A percentile compares a stretch with the other conserved stretches of the same genome.
phyloP scores from a whole-genome alignment of 2,329 filamentous ascomycete species.

The Aspergillus chevalieri region DNA sequence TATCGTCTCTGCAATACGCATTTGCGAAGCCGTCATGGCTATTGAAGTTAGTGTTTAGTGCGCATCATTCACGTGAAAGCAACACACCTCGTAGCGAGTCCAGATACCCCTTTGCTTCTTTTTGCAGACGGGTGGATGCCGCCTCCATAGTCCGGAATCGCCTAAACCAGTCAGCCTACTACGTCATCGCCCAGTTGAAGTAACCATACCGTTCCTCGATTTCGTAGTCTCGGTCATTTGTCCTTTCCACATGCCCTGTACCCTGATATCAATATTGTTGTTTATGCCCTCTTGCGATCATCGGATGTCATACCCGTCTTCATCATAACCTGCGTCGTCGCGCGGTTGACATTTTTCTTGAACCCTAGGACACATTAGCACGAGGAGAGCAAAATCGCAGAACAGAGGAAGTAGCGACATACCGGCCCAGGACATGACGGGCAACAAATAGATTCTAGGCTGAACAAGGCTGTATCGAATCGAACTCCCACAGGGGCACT shows the following conservation, averaged over 20 bases:
- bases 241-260: slow-evolving; percentile 90
- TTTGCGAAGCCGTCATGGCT: slow-evolving; percentile 99
- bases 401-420: slow-evolving; percentile 7
- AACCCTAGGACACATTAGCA: slow-evolving; percentile 51
- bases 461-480: slow-evolving; percentile 8
- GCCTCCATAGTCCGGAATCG: slow-evolving; percentile 97
- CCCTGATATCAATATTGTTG: slow-evolving; percentile 5
- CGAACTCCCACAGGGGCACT: not conserved
- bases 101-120: slow-evolving; percentile 96
- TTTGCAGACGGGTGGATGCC: slow-evolving; percentile 84
- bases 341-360: slow-evolving; percentile 97
- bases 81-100: slow-evolving; percentile 78
- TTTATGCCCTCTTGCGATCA: slow-evolving; percentile 6
- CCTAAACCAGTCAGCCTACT: slow-evolving; percentile 42
- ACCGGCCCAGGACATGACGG: slow-evolving; percentile 68
- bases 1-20: slow-evolving; percentile 98
- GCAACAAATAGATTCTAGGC: not conserved
- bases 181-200: not conserved
- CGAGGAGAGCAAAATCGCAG: not conserved
- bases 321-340: slow-evolving; percentile 99
- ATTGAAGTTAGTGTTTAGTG: slow-evolving; percentile 7
- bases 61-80: not conserved
- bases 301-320: slow-evolving; percentile 65
- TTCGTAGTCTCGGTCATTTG: slow-evolving; percentile 97
- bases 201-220: slow-evolving; percentile 73